Base-by-base conservation (phyloP, 2,329 filamentous ascomycete genomes). In the Pestalotiopsis sp. region DNA sequence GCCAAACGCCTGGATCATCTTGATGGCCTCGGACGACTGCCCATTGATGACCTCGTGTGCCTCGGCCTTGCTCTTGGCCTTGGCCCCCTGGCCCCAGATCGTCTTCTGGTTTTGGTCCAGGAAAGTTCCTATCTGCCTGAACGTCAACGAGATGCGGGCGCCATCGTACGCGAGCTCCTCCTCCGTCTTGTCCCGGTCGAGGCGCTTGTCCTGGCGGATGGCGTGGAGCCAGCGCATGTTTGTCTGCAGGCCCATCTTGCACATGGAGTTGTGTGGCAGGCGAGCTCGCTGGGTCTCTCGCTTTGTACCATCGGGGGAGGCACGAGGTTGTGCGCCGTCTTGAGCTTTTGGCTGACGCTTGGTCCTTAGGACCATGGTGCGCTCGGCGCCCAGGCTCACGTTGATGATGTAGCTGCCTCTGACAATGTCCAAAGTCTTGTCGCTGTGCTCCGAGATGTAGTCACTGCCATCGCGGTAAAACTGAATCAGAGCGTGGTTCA, bases 401-500 rank as follows among this genome's bases (percentile, higher is more conserved):
- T 98, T 99, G 72, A 95, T 94, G 73, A 99, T 97, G 69, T 87
- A 95, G 27, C 93, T 96, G 4, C 86, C 90, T 31, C 87, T 89
- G 13, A 90, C 90, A 68, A 99, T 96, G 78, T 99, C 96, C 27
- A 99, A 84, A 0, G 95, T 97, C 82, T 99, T 99, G 79, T 99
- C 96, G 52, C 94, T 97, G 77, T 99, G 96, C 77, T 99, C 96
- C 13, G 93, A 96, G 71, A 99, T 99, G 77, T 94, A 94, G 80
- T 99, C 96, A 62, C 89, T 90, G 2, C 95, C 93, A 73, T 88
- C 87, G n/a, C 96, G 93, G 77, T 99, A 99, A 68, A 94, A 88
- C 77, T 99, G 96, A 60, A 99, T 97, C 62, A 99, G 83, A 1
- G 91, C 95, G 77, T 99, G 96, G 75, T 99, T 99, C 57, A 99